These are phyloP conservation scores for Termitomyces titanicus DNA, from an alignment of 768 basidiomycete genomes.

Conservation along the genomic window DNA sequence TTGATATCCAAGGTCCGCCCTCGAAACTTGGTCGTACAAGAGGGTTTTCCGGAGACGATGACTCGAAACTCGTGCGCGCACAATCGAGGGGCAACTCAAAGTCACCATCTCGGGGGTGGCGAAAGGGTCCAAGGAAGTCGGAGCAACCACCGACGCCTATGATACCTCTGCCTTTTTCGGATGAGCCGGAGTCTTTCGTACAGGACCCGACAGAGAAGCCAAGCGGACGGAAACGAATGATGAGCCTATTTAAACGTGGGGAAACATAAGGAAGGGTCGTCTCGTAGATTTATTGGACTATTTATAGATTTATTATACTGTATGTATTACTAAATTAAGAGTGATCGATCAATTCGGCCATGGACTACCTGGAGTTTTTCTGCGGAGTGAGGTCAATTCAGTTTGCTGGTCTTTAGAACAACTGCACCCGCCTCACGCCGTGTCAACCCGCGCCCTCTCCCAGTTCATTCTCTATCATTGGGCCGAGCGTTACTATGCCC, in stretches of 20 bases:
- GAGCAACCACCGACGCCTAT: constrained; percentile 21
- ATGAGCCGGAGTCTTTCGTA: constrained; percentile 39
- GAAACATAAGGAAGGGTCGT: constrained; percentile 6
- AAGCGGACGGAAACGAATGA: constrained; percentile 26
- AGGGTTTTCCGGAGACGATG: constrained; percentile 14
- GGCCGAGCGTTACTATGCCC: constrained; percentile 31
- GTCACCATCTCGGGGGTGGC: constrained; percentile 20
- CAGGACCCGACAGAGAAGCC: constrained; percentile 7
- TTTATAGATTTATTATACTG: neutral
- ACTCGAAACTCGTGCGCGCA: constrained; percentile 7
- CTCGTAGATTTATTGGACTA: constrained; percentile 1
- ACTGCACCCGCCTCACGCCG: neutral
- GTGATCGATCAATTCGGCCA: no score
- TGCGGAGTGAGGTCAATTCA: no score
- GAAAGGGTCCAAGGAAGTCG: constrained; percentile 25
- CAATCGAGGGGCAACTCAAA: constrained; percentile 11
- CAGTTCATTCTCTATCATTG: neutral
- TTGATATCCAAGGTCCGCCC: constrained; percentile 26
- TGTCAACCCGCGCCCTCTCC: neutral
- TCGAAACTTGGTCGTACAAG: constrained; percentile 27
- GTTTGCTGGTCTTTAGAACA: neutral
- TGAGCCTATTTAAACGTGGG: constrained; percentile 28
- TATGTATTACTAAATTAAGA: neutral
- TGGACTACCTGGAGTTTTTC: no score
- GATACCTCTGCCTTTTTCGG: constrained; percentile 29